phyloP scores from a whole-genome alignment of 345 rosid species.

The Citrus sinensis region DNA sequence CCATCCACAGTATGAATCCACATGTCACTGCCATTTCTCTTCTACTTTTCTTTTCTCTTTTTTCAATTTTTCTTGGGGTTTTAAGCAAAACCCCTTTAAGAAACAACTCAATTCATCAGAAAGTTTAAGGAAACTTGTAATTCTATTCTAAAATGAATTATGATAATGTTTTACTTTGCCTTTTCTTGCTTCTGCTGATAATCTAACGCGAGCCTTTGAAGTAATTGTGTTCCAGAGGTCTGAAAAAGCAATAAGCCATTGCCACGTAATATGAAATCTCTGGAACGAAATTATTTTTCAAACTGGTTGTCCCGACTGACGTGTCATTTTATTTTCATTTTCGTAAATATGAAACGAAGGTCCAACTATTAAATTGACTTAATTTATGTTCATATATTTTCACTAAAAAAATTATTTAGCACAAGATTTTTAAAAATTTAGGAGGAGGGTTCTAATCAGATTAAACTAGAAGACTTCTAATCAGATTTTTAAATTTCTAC shows the following conservation, averaged over 20 bases:
- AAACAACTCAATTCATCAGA: background rate
- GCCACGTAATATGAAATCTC: background rate
- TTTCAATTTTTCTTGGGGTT: background rate
- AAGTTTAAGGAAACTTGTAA: background rate
- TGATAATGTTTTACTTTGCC: background rate
- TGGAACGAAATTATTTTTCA: no score
- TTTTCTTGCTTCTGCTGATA: background rate
- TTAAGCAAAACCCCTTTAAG: background rate
- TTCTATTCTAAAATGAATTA: background rate
- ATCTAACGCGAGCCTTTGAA: background rate
- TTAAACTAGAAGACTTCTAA: no score
- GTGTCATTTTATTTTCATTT: no score
- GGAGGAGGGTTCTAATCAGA: no score
- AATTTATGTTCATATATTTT: no score
- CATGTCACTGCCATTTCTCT: constrained; percentile 58
- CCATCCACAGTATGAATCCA: constrained; percentile 56
- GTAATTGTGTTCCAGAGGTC: background rate
- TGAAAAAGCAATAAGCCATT: background rate
- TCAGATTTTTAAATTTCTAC: no score
- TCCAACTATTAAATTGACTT: no score
- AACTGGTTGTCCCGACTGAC: no score
- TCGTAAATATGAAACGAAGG: no score
- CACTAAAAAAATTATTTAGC: no score
- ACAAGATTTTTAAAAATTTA: no score
- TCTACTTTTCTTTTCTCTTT: no score